Base-by-base conservation (phyloP, 176 grass and related monocot species). In the Urochloa ruziziensis region DNA sequence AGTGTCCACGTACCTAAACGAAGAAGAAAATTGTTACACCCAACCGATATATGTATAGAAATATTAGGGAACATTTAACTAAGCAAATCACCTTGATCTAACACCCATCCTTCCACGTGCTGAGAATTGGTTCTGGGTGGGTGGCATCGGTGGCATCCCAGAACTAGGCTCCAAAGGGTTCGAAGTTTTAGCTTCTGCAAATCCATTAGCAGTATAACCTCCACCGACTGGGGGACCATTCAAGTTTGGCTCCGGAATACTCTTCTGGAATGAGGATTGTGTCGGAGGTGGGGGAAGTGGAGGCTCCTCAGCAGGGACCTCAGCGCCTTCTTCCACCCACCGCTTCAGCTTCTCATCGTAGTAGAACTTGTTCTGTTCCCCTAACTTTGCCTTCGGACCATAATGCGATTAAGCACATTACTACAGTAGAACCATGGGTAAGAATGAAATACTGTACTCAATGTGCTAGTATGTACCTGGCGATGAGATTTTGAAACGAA, bases 271-370 rank as follows among this genome's bases (percentile, higher is more conserved):
- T 30, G 89, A 54, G 21, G 86, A 57, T 77, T 80, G 85, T 30
- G 88, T 91, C 17, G 96, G 96, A 86, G 96, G 96, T 53, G 96
- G 96, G 11, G 93, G 85, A 59, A 95, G 91, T 14, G 87, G 86
- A 62, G 90, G 72, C 75, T 92, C 88, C 58, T 85, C 90, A 2
- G 74, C 92, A 35, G 91, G 91, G 73, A 84, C 53, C n/a, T 77
- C 85, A 21, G 82, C 85, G 24, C 96, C 96, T 89, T 93, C 81
- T 70, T 98, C 96, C 66, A 98, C 93, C 96, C 96, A 98, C 65
- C 87, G 92, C 87, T 98, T 98, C 77, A 98, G 86, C 68, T 93
- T 95, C 67, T 98, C 93, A 4, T 98, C 96, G 47, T 91, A 98
- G 80, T 95, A 98, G 61, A 98, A 98, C 57, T 79, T 98, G 67